Evolutionary conservation across 768 basidiomycete genomes (phyloP).

Genomic region (Macrolepiota albuminosa): DNA sequence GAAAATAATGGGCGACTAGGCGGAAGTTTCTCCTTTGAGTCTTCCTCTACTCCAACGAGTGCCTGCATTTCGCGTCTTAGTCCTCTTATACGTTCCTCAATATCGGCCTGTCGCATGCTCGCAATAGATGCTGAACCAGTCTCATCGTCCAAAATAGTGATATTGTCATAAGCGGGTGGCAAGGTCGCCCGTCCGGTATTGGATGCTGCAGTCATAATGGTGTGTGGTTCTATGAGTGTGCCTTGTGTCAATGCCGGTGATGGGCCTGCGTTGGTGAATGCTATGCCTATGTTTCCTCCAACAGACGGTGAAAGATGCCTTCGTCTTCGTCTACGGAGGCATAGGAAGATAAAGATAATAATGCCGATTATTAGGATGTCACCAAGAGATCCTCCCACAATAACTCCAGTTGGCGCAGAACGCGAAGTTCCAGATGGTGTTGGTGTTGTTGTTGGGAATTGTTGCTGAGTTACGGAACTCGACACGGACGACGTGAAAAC

Average conservation of each 20-base stretch:
- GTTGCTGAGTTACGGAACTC: neutral
- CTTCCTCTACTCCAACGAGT: neutral
- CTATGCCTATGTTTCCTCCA: neutral
- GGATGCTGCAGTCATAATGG: neutral
- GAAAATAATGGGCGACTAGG: neutral
- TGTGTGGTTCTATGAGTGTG: neutral
- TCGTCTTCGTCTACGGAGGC: neutral
- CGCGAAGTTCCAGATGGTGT: neutral
- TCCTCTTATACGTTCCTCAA: slow-evolving; percentile 5
- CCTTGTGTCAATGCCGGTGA: neutral
- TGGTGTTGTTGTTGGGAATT: neutral
- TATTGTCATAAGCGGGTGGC: neutral
- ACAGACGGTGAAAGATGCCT: neutral
- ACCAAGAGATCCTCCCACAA: slow-evolving; percentile 11
- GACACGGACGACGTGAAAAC: neutral
- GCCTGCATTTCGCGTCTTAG: slow-evolving; percentile 7
- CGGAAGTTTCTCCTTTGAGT: neutral
- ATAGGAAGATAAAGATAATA: slow-evolving; percentile 2
- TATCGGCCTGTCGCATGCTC: slow-evolving; percentile 7
- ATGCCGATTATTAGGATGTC: slow-evolving; percentile 6
- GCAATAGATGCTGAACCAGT: neutral
- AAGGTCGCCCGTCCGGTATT: neutral
- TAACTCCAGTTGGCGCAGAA: slow-evolving; percentile 3
- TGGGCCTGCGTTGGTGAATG: neutral
- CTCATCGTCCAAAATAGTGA: neutral